Conservation (phyloP, 78 protist species). For the Dictyostelium discoideum region DNA sequence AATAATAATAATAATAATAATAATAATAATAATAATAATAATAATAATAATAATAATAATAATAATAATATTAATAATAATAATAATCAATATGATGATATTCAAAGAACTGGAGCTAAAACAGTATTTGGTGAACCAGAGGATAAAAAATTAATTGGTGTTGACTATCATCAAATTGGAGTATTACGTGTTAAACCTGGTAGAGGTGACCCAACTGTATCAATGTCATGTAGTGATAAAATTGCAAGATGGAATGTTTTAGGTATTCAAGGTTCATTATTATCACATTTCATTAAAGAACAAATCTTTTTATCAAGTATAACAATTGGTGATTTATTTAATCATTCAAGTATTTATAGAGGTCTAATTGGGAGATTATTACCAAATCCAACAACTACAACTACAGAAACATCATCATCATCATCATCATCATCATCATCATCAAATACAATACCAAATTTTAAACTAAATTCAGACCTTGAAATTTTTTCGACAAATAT, state of each 20-base stretch:
- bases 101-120: conserved; percentile 76
- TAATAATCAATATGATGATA: background rate
- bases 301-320: conserved; percentile 38
- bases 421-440: background rate
- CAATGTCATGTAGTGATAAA: conserved; percentile 87
- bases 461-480: background rate
- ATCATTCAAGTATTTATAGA: conserved; percentile 11
- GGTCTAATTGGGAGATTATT: conserved; percentile 20
- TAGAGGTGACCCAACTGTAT: conserved; percentile 80
- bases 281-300: conserved; percentile 21
- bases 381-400: background rate
- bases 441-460: background rate
- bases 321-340: conserved; percentile 54
- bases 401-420: background rate
- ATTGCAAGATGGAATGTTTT: conserved; percentile 79
- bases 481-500: background rate
- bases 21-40: too few species aligned
- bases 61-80: background rate
- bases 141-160: conserved; percentile 29
- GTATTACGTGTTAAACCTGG: conserved; percentile 83
- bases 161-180: conserved; percentile 69
- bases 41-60: too few species aligned
- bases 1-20: too few species aligned
- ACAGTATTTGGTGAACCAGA: conserved; percentile 54
- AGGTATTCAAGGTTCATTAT: conserved; percentile 85